Percentiles rank a stretch among this genome's conserved stretches.
These are phyloP conservation scores for Eleusine indica DNA, from an alignment of 176 grass and related monocot species.

Conservation along the genomic window DNA sequence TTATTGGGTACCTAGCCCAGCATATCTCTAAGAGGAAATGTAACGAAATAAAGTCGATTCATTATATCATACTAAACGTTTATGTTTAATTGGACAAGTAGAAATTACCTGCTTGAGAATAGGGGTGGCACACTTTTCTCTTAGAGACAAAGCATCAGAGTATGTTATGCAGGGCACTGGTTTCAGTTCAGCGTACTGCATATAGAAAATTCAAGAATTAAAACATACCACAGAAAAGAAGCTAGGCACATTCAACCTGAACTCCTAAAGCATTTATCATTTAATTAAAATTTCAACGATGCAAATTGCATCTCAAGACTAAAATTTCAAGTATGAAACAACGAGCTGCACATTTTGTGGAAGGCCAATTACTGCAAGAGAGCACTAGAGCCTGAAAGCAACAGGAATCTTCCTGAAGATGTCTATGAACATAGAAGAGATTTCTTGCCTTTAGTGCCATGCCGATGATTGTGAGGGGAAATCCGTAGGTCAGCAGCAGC, in stretches of 20 bases:
- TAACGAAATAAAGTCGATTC: not conserved
- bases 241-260: constrained; percentile 4
- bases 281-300: not conserved
- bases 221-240: constrained; percentile 17
- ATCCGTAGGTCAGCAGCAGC: constrained; percentile 91
- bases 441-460: constrained; percentile 90
- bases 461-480: constrained; percentile 94
- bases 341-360: constrained; percentile 6
- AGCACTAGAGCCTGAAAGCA: not conserved
- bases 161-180: constrained; percentile 93
- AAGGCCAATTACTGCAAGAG: constrained; percentile 9
- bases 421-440: not conserved
- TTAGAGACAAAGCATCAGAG: constrained; percentile 73
- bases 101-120: constrained; percentile 81
- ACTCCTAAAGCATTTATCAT: not conserved
- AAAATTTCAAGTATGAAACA: constrained; percentile 2
- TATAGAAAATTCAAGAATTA: constrained; percentile 39
- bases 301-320: not conserved
- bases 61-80: not conserved
- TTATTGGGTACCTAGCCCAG: not conserved
- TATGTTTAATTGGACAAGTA: constrained; percentile 8
- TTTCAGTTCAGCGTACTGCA: constrained; percentile 97
- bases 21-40: not conserved
- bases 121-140: constrained; percentile 90
- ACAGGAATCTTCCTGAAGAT: not conserved